Conservation (phyloP, 2,329 filamentous ascomycete species). For the Claviceps purpurea region DNA sequence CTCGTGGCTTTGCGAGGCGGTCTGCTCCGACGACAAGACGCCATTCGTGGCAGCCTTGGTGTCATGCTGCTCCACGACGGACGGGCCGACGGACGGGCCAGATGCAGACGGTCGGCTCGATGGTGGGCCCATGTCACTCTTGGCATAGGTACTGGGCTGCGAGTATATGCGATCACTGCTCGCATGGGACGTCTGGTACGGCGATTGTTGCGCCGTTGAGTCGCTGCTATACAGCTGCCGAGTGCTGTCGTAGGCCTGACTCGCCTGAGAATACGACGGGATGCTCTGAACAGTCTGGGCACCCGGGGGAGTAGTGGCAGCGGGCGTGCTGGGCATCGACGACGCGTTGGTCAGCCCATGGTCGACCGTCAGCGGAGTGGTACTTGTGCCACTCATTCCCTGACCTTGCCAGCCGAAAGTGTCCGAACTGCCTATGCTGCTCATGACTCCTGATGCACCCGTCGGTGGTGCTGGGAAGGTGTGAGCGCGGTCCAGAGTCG, state of each 20-base stretch:
- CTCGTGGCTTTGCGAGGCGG: slow-evolving; percentile 40
- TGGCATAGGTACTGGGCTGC: slow-evolving; percentile 57
- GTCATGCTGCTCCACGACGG: slow-evolving; percentile 51
- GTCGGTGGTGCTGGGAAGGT: slow-evolving; percentile 91
- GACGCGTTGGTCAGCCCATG: slow-evolving; percentile 62
- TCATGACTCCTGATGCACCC: slow-evolving; percentile 76
- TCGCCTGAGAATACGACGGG: slow-evolving; percentile 58
- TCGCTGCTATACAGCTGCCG: slow-evolving; percentile 69
- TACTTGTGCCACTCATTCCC: slow-evolving; percentile 46
- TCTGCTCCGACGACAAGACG: slow-evolving; percentile 41
- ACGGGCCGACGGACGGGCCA: slow-evolving; percentile 42
- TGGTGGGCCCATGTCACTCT: slow-evolving; percentile 81
- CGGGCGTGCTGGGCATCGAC: slow-evolving; percentile 83
- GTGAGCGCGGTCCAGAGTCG: slow-evolving; percentile 69
- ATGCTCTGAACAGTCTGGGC: slow-evolving; percentile 57
- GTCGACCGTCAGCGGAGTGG: slow-evolving; percentile 69
- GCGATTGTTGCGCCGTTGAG: slow-evolving; percentile 52
- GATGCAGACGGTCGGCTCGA: slow-evolving; percentile 45
- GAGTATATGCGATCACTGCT: slow-evolving; percentile 54
- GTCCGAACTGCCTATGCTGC: slow-evolving; percentile 58
- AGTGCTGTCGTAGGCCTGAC: slow-evolving; percentile 60
- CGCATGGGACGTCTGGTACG: slow-evolving; percentile 53
- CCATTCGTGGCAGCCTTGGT: slow-evolving; percentile 55
- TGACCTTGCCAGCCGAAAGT: slow-evolving; percentile 65
- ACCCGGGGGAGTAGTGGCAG: slow-evolving; percentile 78